Percentiles rank a stretch among this genome's conserved stretches.
phyloP scores from a whole-genome alignment of 345 rosid genomes.

The Citrus maxima region DNA sequence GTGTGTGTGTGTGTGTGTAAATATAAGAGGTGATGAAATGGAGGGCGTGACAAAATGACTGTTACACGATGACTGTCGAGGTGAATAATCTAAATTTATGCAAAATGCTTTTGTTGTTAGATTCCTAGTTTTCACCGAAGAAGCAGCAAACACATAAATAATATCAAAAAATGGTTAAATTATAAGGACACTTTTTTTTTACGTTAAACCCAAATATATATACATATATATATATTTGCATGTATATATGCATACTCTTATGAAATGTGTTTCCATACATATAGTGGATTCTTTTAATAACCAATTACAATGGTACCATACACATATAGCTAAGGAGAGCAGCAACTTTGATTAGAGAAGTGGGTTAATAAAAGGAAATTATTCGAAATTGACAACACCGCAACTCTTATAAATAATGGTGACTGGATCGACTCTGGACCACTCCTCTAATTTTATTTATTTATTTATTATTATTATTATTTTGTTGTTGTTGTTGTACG shows the following conservation, averaged over 20 bases:
- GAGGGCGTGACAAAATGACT: background rate
- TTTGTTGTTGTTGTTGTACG: background rate
- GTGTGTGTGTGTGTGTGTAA: no score
- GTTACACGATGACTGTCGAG: background rate
- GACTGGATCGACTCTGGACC: background rate
- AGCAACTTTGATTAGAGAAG: background rate
- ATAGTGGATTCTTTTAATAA: background rate
- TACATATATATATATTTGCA: background rate
- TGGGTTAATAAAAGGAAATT: background rate
- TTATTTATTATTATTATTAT: no score
- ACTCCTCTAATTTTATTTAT: background rate
- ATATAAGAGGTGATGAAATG: background rate
- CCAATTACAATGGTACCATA: background rate
- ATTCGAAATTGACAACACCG: conserved; percentile 1
- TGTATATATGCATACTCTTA: background rate
- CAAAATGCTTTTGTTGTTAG: background rate
- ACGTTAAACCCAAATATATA: background rate
- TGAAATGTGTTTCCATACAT: background rate
- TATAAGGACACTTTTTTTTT: background rate
- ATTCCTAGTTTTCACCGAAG: conserved; percentile 4
- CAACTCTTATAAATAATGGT: background rate
- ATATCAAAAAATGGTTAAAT: background rate
- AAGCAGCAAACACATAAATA: background rate
- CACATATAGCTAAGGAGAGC: background rate
- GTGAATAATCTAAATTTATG: background rate